A percentile compares a stretch with the other conserved stretches of the same genome.
These are phyloP conservation scores for Trifolium subterraneum DNA, from an alignment of 306 rosid species.

Conservation along the genomic window DNA sequence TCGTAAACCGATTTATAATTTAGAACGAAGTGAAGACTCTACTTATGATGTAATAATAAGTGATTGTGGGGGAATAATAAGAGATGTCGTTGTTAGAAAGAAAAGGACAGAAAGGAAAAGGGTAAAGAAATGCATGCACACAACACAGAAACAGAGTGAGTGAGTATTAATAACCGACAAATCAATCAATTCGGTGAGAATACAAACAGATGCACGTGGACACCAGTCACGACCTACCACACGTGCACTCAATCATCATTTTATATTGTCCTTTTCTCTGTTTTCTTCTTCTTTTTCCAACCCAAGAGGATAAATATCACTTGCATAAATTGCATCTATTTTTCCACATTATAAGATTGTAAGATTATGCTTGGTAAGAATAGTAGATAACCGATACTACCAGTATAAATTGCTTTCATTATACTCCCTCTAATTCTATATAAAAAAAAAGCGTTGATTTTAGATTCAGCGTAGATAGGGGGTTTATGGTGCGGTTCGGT, in stretches of 20 bases:
- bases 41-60: no score
- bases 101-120: slow-evolving; percentile 31
- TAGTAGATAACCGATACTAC: no score
- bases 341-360: no score
- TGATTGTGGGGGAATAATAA: neutral
- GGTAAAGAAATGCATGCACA: slow-evolving; percentile 27
- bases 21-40: no score
- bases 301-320: slow-evolving; percentile 24
- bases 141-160: neutral
- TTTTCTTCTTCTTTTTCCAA: neutral
- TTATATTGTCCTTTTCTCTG: neutral
- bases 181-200: slow-evolving; percentile 59
- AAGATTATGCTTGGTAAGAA: no score
- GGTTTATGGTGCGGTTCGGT: no score
- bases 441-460: no score
- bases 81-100: slow-evolving; percentile 1
- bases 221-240: slow-evolving; percentile 67
- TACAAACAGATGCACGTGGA: slow-evolving; percentile 87
- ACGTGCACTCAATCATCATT: slow-evolving; percentile 86
- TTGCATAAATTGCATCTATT: no score
- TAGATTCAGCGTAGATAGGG: no score
- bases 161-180: slow-evolving; percentile 41
- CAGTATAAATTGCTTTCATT: no score
- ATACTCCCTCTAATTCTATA: no score
- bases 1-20: no score